Base-by-base conservation (phyloP, 1,284 basidiomycete genomes). In the Malassezia restricta region DNA sequence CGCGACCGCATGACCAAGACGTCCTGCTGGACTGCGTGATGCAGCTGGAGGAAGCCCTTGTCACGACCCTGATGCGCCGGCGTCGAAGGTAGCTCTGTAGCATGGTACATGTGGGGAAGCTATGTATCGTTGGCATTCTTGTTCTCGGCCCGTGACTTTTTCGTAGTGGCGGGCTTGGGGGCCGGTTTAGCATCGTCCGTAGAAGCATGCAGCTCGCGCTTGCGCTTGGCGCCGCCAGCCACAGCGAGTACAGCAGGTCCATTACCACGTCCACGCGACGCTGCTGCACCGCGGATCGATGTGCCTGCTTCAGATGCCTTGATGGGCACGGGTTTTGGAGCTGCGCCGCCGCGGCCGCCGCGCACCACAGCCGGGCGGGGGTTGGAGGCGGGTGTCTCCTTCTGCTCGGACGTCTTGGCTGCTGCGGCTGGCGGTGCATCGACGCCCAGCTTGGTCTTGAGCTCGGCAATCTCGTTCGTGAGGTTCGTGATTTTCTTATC, bases 401-500 rank as follows among this genome's bases (percentile, higher is more conserved):
- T 45, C 42, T 27, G 24, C 17, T 15, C 20, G 17, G 39, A 14
- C 3, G 39, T 9, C 33, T 35, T 35, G 11, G 14, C 29, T 3
- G 9, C 3, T 35, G 9, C 11, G 17, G 39, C 3, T n/a, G 39
- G 38, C 3, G 47, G 12, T n/a, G 27, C 40, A 15, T 38, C 47
- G 40, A 6, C 30, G 29, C 44, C 53, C 8, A 46, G 40, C 47
- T 64, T 57, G n/a, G 62, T 59, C 56, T 70, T 66, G 49, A 70
- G 55, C 35, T 62, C 51, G 6, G 60, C 59, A n/a, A 73, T 56
- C 58, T 71, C 63, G 27, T 60, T 59, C 3, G 61, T 64, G 38
- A 73, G 59, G 45, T 63, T 66, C 11, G 55, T 61, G 30, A 73
- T 73, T 57, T 62, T 61, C 43, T 67, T 66, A 46, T 73, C 70